Evolutionary conservation across 1,284 basidiomycete species (phyloP).

Genomic region (Hortiboletus rubellus): DNA sequence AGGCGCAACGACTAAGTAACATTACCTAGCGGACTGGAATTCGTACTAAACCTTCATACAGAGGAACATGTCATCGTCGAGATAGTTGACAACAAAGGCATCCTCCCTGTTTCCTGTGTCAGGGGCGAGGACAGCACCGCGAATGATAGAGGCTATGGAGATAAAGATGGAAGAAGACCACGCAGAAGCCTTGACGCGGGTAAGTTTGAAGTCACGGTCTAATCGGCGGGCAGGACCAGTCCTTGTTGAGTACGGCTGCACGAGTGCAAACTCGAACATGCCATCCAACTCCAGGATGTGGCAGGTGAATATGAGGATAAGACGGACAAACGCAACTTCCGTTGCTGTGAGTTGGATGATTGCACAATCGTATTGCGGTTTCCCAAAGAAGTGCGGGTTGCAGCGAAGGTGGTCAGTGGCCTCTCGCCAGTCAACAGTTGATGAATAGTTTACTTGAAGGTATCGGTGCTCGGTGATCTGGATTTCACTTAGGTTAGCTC

Average conservation of each 20-base stretch:
- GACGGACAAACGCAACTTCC: background rate
- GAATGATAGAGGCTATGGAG: background rate
- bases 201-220: background rate
- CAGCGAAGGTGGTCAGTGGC: background rate
- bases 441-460: background rate
- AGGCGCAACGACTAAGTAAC: too few species aligned
- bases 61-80: background rate
- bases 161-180: background rate
- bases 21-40: too few species aligned
- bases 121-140: background rate
- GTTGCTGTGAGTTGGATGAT: background rate
- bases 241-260: background rate
- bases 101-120: background rate
- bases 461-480: background rate
- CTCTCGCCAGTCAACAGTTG: background rate
- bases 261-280: background rate
- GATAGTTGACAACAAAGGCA: background rate
- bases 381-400: background rate
- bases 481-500: too few species aligned
- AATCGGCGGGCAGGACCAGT: background rate
- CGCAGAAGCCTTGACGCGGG: background rate
- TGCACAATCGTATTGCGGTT: background rate
- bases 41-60: background rate
- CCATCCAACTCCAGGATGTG: background rate
- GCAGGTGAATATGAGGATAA: conserved; percentile 1